phyloP scores from a whole-genome alignment of 805 yeast species.

The Starmerella khaoyaiensis region DNA sequence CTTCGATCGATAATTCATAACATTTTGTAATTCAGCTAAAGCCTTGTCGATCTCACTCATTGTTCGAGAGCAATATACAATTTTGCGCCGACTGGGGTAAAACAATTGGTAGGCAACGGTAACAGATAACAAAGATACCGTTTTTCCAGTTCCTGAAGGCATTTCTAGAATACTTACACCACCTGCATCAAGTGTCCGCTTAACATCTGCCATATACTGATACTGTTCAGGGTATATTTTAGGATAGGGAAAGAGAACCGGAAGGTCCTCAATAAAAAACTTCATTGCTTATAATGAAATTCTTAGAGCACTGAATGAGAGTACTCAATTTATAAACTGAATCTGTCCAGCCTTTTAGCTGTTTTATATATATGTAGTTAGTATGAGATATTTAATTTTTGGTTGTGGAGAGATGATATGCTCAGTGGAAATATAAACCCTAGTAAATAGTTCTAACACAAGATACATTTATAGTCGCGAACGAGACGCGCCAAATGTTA shows the following conservation, averaged over 20 bases:
- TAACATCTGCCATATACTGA: slow-evolving; percentile 93
- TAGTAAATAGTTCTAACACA: too few relatives aligned
- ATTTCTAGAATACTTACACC: slow-evolving; percentile 93
- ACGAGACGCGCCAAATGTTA: too few relatives aligned
- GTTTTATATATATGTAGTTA: too few relatives aligned
- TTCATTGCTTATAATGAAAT: slow-evolving; percentile 34
- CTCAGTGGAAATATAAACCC: too few relatives aligned
- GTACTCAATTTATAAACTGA: neutral
- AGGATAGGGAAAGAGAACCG: slow-evolving; percentile 92
- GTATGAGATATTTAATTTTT: neutral
- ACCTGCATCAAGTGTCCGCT: slow-evolving; percentile 85
- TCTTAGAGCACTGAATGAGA: neutral
- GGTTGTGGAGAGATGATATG: too few relatives aligned
- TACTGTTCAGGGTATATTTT: slow-evolving; percentile 96
- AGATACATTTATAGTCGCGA: too few relatives aligned
- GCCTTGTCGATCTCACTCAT: slow-evolving; percentile 99
- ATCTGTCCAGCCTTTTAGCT: too few relatives aligned
- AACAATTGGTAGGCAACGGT: slow-evolving; percentile 90
- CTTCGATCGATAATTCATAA: slow-evolving; percentile 75
- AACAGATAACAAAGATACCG: slow-evolving; percentile 77
- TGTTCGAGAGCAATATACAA: slow-evolving; percentile 96
- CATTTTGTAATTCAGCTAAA: slow-evolving; percentile 69
- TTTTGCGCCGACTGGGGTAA: slow-evolving; percentile 87
- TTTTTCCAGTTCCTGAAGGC: slow-evolving; percentile 99
- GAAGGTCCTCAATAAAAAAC: slow-evolving; percentile 88